These are phyloP conservation scores for Nakataea oryzae DNA, from an alignment of 2,329 filamentous ascomycete genomes.

Conservation along the genomic window DNA sequence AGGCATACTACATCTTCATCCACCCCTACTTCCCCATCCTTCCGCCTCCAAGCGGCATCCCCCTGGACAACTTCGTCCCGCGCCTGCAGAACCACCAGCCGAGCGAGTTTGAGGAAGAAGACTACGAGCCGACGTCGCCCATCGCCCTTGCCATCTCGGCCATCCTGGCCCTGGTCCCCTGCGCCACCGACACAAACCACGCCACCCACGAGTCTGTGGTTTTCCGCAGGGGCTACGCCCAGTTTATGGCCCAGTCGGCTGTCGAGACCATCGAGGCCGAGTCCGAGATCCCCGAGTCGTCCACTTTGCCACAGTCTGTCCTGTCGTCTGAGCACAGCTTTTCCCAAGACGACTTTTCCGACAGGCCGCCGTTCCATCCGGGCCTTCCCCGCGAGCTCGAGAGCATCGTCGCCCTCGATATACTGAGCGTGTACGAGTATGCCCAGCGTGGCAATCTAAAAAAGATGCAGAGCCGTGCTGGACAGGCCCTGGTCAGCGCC, in stretches of 20 bases:
- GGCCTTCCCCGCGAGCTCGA: slow-evolving; percentile 33
- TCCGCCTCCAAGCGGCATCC: slow-evolving; percentile 25
- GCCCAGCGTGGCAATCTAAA: slow-evolving; percentile 40
- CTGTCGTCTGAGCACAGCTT: slow-evolving; percentile 16
- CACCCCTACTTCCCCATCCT: slow-evolving; percentile 39
- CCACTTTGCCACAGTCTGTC: slow-evolving; percentile 30
- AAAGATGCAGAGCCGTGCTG: slow-evolving; percentile 37
- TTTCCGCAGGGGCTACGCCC: slow-evolving; percentile 34
- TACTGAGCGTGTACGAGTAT: slow-evolving; percentile 42
- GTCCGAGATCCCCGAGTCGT: slow-evolving; percentile 33
- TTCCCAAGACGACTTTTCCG: slow-evolving; percentile 10
- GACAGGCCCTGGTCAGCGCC: slow-evolving; percentile 33
- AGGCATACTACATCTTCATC: slow-evolving; percentile 41
- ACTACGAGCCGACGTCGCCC: slow-evolving; percentile 29
- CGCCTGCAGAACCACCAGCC: slow-evolving; percentile 22
- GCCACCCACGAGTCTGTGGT: slow-evolving; percentile 25
- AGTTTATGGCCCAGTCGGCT: slow-evolving; percentile 34
- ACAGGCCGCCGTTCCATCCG: slow-evolving; percentile 30
- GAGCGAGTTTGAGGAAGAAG: slow-evolving; percentile 16
- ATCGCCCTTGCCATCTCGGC: slow-evolving; percentile 35
- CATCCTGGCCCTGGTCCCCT: slow-evolving; percentile 35
- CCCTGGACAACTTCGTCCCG: slow-evolving; percentile 21
- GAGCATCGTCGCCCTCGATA: slow-evolving; percentile 32
- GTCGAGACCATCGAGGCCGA: slow-evolving; percentile 38
- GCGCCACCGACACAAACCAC: slow-evolving; percentile 25